Percentiles rank a stretch among this genome's conserved stretches.
Evolutionary conservation across 805 yeast species (phyloP).

Genomic region (Wickerhamiella musiphila): DNA sequence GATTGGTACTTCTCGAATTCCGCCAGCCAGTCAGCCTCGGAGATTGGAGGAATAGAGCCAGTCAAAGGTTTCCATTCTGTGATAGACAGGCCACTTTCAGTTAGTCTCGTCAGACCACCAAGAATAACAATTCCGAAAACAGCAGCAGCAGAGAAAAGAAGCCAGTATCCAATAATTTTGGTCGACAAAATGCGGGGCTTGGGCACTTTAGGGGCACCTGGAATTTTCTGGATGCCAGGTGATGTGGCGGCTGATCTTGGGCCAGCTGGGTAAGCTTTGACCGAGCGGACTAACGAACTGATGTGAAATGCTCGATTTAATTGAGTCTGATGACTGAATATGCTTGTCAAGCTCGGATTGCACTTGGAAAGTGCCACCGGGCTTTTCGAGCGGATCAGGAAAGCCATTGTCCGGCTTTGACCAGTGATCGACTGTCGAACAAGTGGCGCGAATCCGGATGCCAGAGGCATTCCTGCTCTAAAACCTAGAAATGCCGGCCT

Average conservation of each 20-base stretch:
- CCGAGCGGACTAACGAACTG: too few relatives aligned
- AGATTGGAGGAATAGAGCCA: slow-evolving; percentile 80
- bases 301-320: too few relatives aligned
- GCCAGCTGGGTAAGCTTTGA: slow-evolving; percentile 1
- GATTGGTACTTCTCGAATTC: slow-evolving; percentile 69
- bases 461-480: too few relatives aligned
- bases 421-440: too few relatives aligned
- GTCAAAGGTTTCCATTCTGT: slow-evolving; percentile 99
- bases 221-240: slow-evolving; percentile 11
- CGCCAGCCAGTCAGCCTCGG: slow-evolving; percentile 62
- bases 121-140: slow-evolving; percentile 92
- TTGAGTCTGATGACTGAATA: too few relatives aligned
- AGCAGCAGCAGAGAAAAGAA: slow-evolving; percentile 68
- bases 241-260: not conserved
- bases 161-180: slow-evolving; percentile 66
- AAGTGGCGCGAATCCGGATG: too few relatives aligned
- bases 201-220: slow-evolving; percentile 6
- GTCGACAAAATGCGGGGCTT: slow-evolving; percentile 27
- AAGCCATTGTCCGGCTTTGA: too few relatives aligned
- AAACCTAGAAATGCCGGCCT: too few relatives aligned
- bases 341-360: too few relatives aligned
- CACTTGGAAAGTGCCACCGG: too few relatives aligned
- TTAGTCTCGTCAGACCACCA: slow-evolving; percentile 88
- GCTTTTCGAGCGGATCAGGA: too few relatives aligned
- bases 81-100: slow-evolving; percentile 89